Evolutionary conservation across 352 stramenopile genomes (phyloP).

Genomic region (Pseudoperonospora humuli): DNA sequence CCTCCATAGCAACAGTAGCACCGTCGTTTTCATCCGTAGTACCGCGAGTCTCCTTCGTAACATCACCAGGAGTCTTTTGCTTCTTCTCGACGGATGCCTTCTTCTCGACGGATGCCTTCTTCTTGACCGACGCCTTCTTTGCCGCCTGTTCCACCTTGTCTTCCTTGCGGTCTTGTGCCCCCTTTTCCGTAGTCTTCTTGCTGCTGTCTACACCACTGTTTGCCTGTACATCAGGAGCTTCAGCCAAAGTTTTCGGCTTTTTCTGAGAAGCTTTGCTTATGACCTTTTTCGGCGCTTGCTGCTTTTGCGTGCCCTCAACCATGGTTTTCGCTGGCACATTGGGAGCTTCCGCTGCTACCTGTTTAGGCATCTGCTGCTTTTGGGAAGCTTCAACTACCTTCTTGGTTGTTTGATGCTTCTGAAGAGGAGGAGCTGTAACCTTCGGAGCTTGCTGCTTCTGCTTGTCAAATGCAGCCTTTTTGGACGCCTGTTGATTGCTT

Average conservation of each 20-base stretch:
- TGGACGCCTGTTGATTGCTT: too few relatives aligned
- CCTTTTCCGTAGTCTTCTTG: conserved; percentile 6
- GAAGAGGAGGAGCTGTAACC: background rate
- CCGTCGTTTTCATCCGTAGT: background rate
- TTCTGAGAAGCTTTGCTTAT: too few relatives aligned
- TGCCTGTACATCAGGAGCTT: too few relatives aligned
- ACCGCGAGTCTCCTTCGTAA: conserved; percentile 2
- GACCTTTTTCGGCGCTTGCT: too few relatives aligned
- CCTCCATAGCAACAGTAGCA: background rate
- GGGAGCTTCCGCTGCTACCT: conserved; percentile 1
- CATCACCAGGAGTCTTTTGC: background rate
- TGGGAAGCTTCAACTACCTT: background rate
- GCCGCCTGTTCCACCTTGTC: conserved; percentile 9
- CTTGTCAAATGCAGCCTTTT: too few relatives aligned
- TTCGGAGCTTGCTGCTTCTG: background rate
- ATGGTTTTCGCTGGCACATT: conserved; percentile 1
- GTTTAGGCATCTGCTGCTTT: background rate
- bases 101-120: conserved; percentile 10
- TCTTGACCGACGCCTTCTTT: conserved; percentile 9
- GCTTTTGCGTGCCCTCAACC: too few relatives aligned
- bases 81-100: conserved; percentile 10
- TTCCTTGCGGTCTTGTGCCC: conserved; percentile 7
- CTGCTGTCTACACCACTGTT: too few relatives aligned
- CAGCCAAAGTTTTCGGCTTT: too few relatives aligned
- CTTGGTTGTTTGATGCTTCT: too few relatives aligned